Evolutionary conservation across 2,329 filamentous ascomycete genomes (phyloP).

Genomic region (Tricladium varicosporioides): DNA sequence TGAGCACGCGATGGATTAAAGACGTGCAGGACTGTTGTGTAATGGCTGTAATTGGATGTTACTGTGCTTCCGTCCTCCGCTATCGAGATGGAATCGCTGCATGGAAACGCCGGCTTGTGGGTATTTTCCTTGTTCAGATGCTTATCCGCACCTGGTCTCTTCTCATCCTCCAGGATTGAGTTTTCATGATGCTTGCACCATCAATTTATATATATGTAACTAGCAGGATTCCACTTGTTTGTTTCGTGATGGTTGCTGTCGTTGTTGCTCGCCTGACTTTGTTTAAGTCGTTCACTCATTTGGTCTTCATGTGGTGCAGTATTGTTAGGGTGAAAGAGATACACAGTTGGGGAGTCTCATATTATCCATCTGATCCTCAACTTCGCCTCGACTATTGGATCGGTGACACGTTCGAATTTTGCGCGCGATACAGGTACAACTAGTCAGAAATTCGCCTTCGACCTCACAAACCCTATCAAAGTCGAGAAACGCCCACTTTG

Average conservation of each 20-base stretch:
- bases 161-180: not conserved
- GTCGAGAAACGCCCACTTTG: not conserved
- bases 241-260: not conserved
- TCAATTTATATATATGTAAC: not conserved
- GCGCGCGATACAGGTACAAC: not conserved
- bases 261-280: not conserved
- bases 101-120: not conserved
- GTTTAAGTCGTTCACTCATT: not conserved
- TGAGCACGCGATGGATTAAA: not conserved
- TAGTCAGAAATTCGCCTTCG: not conserved
- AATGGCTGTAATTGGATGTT: not conserved
- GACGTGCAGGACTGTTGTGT: not conserved
- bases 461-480: not conserved
- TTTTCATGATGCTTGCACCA: not conserved
- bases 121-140: not conserved
- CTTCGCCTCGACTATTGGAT: not conserved
- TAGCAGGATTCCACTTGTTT: not conserved
- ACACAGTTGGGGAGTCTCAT: not conserved
- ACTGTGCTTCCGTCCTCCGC: not conserved
- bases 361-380: not conserved
- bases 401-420: not conserved
- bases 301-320: not conserved
- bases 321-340: not conserved
- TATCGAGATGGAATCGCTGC: not conserved
- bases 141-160: not conserved